Evolutionary conservation across 805 yeast species (phyloP).

Genomic region (Metschnikowia kunwiensis): DNA sequence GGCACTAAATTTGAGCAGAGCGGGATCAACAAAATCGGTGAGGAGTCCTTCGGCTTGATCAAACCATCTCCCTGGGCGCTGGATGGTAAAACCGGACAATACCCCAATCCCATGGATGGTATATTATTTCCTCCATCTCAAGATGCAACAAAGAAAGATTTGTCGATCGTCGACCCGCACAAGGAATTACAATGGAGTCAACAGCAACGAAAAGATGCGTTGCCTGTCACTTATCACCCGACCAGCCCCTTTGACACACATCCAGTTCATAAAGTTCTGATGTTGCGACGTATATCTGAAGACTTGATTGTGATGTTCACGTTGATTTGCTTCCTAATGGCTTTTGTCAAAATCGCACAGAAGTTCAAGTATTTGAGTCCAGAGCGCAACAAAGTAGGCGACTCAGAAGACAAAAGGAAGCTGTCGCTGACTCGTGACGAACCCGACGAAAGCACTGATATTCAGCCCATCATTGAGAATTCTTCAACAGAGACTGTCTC

Average conservation of each 20-base stretch:
- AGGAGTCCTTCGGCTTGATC: constrained; percentile 8
- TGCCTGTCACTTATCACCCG: constrained; percentile 9
- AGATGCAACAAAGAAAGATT: constrained; percentile 1
- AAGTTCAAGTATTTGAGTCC: constrained; percentile 10
- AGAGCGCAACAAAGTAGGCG: background rate
- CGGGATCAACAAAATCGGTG: constrained; percentile 25
- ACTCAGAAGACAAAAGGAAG: background rate
- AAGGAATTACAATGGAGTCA: constrained; percentile 7
- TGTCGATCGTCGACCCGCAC: constrained; percentile 8
- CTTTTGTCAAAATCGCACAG: constrained; percentile 27
- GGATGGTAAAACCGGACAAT: background rate
- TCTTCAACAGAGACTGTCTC: constrained; percentile 4
- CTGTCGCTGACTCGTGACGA: too few relatives aligned
- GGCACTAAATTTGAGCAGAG: constrained; percentile 25
- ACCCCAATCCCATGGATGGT: constrained; percentile 36
- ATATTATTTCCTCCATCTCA: constrained; percentile 28
- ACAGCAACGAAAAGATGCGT: constrained; percentile 2
- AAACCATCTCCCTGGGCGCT: constrained; percentile 1
- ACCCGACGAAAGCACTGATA: too few relatives aligned
- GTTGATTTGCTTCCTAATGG: constrained; percentile 33
- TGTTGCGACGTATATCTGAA: constrained; percentile 40
- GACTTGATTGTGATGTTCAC: constrained; percentile 47
- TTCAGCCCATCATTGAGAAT: background rate
- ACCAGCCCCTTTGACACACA: background rate
- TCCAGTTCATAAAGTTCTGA: constrained; percentile 9